Evolutionary conservation across 176 grass and related monocot species (phyloP), one percentile per base, ranked within the genome.

Genomic region (Olyra latifolia): DNA sequence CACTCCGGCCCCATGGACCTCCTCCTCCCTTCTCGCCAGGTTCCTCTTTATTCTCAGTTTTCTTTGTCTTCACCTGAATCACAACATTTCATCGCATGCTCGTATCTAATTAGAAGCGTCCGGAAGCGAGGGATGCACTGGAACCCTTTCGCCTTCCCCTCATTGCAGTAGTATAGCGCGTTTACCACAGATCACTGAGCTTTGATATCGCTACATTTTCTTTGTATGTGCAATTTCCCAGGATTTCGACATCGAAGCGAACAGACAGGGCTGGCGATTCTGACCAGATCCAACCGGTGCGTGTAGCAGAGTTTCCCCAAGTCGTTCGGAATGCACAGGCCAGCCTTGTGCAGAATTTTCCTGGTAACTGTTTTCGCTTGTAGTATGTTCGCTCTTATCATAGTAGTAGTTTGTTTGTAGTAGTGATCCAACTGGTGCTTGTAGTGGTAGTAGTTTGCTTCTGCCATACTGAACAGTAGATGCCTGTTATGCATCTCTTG

Each of bases 281-380:
- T 69, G 84, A 87, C 58, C 92, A 91, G 80, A 98, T 78, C 71
- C 88, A 85, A 84, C 96, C 96, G 9, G 92, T 95, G 15, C 87
- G 53, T 56, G 86, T 98, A 79, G 80, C 85, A 48, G 89, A 95
- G 61, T 95, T 95, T 80, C 96, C 96, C 41, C 86, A 89, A 74
- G 59, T 80, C 19, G 92, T 95, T 80, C 93, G 96, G 64, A 91
- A 89, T 93, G 92, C 96, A 27, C 96, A 98, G 83, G 81, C 88
- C 56, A 91, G 72, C 81, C 69, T 95, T 69, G 58, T 93, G 71
- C 77, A 83, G 69, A 93, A 82, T 52, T 72, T 89, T 70, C 78
- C 86, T 44, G 77, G 87, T 86, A 74, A 75, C 32, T 57, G 15
- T 78, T 68, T 73, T 63, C 56, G 41, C 44, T 71, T 76, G 53